Conservation (phyloP, 306 rosid genomes). For the Amphicarpaea edgeworthii region DNA sequence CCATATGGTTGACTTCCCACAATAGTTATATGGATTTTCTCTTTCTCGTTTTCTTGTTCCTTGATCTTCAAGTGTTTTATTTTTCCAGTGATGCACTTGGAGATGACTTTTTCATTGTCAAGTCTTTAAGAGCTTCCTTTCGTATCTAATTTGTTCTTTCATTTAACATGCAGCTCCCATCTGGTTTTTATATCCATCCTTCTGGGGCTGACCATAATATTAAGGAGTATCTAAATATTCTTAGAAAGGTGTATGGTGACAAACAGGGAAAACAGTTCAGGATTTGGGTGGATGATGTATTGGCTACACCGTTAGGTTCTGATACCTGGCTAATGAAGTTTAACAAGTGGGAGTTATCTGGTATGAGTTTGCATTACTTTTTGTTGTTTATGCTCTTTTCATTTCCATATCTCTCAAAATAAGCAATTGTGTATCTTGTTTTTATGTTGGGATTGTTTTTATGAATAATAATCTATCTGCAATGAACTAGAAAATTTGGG, state of each 20-base stretch:
- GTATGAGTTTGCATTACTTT: constrained; percentile 46
- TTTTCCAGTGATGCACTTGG: constrained; percentile 1
- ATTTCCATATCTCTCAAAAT: constrained; percentile 26
- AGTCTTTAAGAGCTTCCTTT: constrained; percentile 29
- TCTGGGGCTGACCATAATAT: constrained; percentile 65
- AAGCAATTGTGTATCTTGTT: constrained; percentile 15
- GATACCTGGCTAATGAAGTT: constrained; percentile 79
- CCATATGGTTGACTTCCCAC: constrained; percentile 3
- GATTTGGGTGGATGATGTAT: constrained; percentile 74
- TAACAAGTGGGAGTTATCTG: constrained; percentile 74
- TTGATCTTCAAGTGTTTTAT: constrained; percentile 1
- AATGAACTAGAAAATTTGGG: constrained; percentile 23
- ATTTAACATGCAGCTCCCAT: constrained; percentile 57
- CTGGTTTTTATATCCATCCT: constrained; percentile 70
- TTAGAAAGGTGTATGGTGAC: constrained; percentile 70
- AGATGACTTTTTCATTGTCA: neutral
- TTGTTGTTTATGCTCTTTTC: constrained; percentile 30
- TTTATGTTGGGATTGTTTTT: neutral
- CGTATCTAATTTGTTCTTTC: constrained; percentile 36
- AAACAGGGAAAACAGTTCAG: constrained; percentile 72
- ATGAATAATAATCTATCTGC: no score
- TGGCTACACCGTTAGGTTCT: constrained; percentile 59
- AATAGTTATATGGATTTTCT: constrained; percentile 1
- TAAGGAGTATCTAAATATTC: constrained; percentile 45
- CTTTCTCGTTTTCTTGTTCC: neutral